phyloP scores from a whole-genome alignment of 768 basidiomycete genomes.

The Podaxis carcinomalis region DNA sequence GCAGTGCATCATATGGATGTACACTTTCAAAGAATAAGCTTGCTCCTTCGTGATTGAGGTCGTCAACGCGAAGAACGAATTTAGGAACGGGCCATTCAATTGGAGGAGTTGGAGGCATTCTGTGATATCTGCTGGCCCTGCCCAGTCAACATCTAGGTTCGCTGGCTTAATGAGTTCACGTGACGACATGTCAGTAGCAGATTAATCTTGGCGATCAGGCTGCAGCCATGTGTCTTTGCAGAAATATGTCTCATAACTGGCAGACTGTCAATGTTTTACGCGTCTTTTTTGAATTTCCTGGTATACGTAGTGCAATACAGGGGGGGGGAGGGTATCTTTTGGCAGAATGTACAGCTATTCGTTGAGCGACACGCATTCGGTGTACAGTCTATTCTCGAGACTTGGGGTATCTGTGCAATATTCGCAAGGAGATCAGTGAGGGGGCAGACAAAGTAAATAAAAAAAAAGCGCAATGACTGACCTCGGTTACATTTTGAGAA shows the following conservation, averaged over 20 bases:
- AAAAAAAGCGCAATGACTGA: background rate
- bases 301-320: background rate
- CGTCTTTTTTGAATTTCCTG: constrained; percentile 2
- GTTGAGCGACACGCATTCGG: background rate
- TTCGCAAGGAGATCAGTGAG: background rate
- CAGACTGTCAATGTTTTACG: background rate
- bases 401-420: too few species aligned
- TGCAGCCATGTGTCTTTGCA: background rate
- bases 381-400: too few species aligned
- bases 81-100: constrained; percentile 50
- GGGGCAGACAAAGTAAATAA: background rate
- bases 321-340: background rate
- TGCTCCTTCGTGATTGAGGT: constrained; percentile 56
- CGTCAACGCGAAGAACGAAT: constrained; percentile 51
- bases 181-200: background rate
- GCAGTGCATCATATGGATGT: constrained; percentile 34
- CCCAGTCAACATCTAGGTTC: background rate
- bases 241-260: too few species aligned
- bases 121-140: background rate
- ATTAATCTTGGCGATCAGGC: background rate
- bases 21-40: constrained; percentile 50
- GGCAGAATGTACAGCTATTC: background rate
- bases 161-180: background rate
- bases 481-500: background rate
- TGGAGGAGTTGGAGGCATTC: constrained; percentile 22